phyloP scores from a whole-genome alignment of 1,139 yeast species.

The Blastobotrys raffinosifermentans region DNA sequence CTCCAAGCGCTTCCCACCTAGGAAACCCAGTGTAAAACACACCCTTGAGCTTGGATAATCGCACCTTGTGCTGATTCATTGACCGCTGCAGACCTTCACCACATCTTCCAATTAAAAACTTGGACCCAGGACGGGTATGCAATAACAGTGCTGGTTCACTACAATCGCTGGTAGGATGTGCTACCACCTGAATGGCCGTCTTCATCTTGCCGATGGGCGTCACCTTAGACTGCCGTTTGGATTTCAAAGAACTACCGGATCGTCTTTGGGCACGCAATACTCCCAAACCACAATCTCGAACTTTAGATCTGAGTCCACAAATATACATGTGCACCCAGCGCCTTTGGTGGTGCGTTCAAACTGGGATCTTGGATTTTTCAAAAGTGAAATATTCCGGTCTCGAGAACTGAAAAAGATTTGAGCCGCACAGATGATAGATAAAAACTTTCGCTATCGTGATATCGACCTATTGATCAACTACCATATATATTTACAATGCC shows the following conservation, averaged over 20 bases:
- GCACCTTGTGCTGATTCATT: constrained; percentile 37
- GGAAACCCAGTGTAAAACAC: constrained; percentile 72
- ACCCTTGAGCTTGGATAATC: constrained; percentile 44
- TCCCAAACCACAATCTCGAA: no score
- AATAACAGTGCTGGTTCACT: constrained; percentile 55
- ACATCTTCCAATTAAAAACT: constrained; percentile 71
- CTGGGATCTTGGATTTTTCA: no score
- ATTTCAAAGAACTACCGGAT: constrained; percentile 2
- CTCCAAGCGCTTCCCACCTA: constrained; percentile 73
- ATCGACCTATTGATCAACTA: constrained; percentile 2
- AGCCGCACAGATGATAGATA: no score
- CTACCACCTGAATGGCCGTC: constrained; percentile 23
- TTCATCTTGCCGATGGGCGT: constrained; percentile 16
- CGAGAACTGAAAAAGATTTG: no score
- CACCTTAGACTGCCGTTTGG: neutral
- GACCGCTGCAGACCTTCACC: constrained; percentile 85
- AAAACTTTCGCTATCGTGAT: neutral
- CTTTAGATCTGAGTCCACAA: no score
- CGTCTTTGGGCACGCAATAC: no score
- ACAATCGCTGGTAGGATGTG: constrained; percentile 56
- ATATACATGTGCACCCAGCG: no score
- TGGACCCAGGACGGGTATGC: constrained; percentile 44
- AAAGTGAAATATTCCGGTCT: no score
- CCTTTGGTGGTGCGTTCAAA: no score
- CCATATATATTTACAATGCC: constrained; percentile 46